phyloP scores from a whole-genome alignment of 2,329 filamentous ascomycete species.

The Leptographium radiaticola region DNA sequence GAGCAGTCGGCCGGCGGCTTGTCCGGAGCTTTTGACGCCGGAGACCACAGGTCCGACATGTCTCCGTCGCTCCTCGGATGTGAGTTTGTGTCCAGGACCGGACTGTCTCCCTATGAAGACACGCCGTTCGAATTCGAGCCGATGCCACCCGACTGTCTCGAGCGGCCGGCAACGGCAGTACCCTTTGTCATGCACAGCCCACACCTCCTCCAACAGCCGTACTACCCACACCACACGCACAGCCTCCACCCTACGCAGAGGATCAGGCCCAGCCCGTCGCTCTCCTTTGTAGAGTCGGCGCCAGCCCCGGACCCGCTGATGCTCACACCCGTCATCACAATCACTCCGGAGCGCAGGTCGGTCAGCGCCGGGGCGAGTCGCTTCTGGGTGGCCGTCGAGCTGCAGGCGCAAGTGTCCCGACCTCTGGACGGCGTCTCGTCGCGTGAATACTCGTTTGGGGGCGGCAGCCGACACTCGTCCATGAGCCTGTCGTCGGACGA shows the following conservation, averaged over 20 bases:
- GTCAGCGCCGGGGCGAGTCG: conserved; percentile 4
- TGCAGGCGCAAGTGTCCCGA: conserved; percentile 24
- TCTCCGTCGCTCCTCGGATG: background rate
- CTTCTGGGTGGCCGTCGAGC: conserved; percentile 30
- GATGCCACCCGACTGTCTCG: background rate
- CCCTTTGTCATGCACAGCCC: background rate
- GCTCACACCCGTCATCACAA: conserved; percentile 9
- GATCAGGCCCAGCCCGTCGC: background rate
- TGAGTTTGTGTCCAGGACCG: background rate
- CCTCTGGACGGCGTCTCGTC: conserved; percentile 1
- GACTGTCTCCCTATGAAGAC: background rate
- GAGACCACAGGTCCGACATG: background rate
- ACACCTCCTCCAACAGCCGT: background rate
- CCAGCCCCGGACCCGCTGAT: conserved; percentile 5
- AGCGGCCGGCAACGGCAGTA: conserved; percentile 2
- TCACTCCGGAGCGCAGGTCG: conserved; percentile 10
- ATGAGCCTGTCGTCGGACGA: background rate
- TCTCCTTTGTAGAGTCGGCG: background rate
- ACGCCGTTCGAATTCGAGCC: background rate
- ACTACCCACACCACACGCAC: background rate
- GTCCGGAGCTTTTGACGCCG: no score
- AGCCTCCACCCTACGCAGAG: background rate
- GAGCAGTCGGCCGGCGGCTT: no score
- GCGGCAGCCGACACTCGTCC: conserved; percentile 1
- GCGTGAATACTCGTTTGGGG: background rate